Percentiles rank a stretch among this genome's conserved stretches.
Evolutionary conservation across 2,329 filamentous ascomycete species (phyloP).

Genomic region (Botryotinia convoluta): DNA sequence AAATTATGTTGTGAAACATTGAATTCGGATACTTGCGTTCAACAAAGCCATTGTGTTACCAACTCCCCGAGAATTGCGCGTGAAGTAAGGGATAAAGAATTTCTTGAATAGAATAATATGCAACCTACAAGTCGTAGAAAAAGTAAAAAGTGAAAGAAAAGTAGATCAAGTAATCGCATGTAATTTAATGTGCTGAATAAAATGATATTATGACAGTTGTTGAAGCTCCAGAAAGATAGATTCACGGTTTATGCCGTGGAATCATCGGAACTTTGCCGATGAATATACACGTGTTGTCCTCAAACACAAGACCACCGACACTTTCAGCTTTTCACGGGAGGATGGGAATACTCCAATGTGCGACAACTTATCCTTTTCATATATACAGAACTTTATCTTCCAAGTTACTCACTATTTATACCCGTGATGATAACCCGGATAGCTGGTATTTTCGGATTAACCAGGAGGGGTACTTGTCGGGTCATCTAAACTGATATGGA

Average conservation of each 20-base stretch:
- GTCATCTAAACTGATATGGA: background rate
- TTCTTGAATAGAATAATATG: background rate
- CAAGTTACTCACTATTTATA: background rate
- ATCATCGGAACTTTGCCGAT: background rate
- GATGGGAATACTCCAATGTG: background rate
- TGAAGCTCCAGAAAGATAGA: background rate
- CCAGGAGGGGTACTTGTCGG: background rate
- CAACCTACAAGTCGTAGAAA: background rate
- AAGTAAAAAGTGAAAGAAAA: background rate
- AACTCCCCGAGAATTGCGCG: background rate
- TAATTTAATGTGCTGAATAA: background rate
- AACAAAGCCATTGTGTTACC: background rate
- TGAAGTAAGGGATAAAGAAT: background rate
- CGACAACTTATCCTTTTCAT: background rate
- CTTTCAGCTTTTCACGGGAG: background rate
- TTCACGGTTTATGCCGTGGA: background rate
- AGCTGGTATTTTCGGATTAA: background rate
- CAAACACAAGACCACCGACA: background rate
- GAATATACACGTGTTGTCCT: background rate
- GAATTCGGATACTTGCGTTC: background rate
- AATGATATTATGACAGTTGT: background rate
- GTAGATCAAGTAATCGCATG: background rate
- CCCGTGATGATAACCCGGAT: background rate
- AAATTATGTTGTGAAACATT: background rate
- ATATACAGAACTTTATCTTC: background rate